Percentiles rank a stretch among this genome's conserved stretches.
Conservation (phyloP, 1,139 yeast species). For the Nakaseomyces uthaithaninus region DNA sequence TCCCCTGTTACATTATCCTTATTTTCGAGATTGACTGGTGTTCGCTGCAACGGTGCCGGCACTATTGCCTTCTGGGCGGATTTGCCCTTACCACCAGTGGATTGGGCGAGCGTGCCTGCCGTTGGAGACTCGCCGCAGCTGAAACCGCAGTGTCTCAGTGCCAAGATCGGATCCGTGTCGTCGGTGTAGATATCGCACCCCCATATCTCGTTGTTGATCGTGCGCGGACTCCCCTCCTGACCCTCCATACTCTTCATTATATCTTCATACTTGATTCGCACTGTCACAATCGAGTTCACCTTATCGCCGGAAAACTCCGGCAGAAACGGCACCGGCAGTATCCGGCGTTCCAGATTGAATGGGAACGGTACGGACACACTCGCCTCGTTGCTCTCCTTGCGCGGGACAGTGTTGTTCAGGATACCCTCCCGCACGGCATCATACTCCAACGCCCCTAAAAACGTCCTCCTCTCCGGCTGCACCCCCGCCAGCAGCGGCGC, state of each 20-base stretch:
- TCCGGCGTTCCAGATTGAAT: slow-evolving; percentile 12
- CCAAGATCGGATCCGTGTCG: slow-evolving; percentile 77
- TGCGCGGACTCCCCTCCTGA: slow-evolving; percentile 16
- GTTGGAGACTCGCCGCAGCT: slow-evolving; percentile 37
- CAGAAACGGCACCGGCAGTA: slow-evolving; percentile 24
- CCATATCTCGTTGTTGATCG: slow-evolving; percentile 59
- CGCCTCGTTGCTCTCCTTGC: not conserved
- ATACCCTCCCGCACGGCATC: slow-evolving; percentile 21
- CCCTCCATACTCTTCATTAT: slow-evolving; percentile 28
- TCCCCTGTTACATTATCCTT: slow-evolving; percentile 28
- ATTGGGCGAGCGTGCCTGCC: not conserved
- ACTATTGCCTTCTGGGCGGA: not conserved
- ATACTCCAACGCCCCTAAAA: slow-evolving; percentile 21
- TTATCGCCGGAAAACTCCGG: slow-evolving; percentile 20
- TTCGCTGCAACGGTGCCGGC: slow-evolving; percentile 20
- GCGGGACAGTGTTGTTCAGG: slow-evolving; percentile 5
- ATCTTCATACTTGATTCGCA: slow-evolving; percentile 20
- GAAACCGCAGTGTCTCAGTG: slow-evolving; percentile 66
- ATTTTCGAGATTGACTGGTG: slow-evolving; percentile 32
- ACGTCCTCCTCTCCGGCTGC: slow-evolving; percentile 10
- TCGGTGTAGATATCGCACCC: slow-evolving; percentile 91
- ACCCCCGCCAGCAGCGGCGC: slow-evolving; percentile 11
- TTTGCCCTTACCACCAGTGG: slow-evolving; percentile 11
- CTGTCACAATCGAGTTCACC: slow-evolving; percentile 20
- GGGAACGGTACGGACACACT: slow-evolving; percentile 22